Percentiles rank a stretch among this genome's conserved stretches.
phyloP scores from a whole-genome alignment of 352 stramenopile species.

The Elongisporangium prolatum region DNA sequence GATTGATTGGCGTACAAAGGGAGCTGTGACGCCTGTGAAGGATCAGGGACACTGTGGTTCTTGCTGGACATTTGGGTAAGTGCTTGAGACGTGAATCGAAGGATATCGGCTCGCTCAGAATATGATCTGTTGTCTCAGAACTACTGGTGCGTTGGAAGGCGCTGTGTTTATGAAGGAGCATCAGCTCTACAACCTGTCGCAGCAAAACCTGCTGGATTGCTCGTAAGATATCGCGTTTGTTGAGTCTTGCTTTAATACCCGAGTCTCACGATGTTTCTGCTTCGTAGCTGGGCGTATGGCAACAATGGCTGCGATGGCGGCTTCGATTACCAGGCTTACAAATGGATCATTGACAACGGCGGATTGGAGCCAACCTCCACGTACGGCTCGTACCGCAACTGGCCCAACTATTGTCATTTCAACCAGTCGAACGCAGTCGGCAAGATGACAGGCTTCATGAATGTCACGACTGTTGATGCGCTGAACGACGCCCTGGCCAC shows the following conservation, averaged over 20 bases:
- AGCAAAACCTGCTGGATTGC: conserved; percentile 90
- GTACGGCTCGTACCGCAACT: conserved; percentile 87
- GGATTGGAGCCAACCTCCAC: conserved; percentile 74
- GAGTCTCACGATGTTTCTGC: neutral
- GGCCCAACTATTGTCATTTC: conserved; percentile 88
- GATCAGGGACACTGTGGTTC: conserved; percentile 90
- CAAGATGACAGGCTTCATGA: conserved; percentile 73
- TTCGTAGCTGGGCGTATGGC: conserved; percentile 77
- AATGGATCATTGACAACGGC: conserved; percentile 82
- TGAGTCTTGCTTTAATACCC: neutral
- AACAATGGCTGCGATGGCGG: conserved; percentile 89
- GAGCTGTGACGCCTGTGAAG: conserved; percentile 87
- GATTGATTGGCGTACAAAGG: conserved; percentile 84
- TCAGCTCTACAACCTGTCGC: conserved; percentile 78
- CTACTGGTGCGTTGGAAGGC: conserved; percentile 77
- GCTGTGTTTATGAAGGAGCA: conserved; percentile 65
- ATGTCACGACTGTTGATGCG: conserved; percentile 65
- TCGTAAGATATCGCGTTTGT: conserved; percentile 35
- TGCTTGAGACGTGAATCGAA: conserved; percentile 1
- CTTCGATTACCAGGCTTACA: conserved; percentile 88
- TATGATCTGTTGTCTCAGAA: conserved; percentile 23
- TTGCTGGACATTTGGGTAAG: conserved; percentile 89
- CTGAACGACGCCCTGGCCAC: conserved; percentile 81
- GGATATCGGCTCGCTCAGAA: conserved; percentile 1
- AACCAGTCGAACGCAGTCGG: conserved; percentile 67